Evolutionary conservation across 208 protist genomes (phyloP), one percentile per base, ranked within the genome.

Genomic region (Trypanosoma caninum): DNA sequence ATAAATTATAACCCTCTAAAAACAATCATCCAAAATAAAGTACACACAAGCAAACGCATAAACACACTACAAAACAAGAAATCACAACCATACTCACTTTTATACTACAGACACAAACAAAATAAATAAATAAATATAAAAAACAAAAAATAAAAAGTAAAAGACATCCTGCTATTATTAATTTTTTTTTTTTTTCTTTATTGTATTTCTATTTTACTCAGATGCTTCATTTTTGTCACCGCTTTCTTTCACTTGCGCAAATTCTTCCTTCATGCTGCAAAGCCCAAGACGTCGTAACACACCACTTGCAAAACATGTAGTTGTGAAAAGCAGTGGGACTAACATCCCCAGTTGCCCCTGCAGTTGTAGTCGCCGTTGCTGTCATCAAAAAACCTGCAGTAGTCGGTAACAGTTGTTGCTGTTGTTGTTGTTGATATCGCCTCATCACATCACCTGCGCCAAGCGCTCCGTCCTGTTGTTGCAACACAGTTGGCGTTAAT

Each of bases 291-390:
- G 70, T 69, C 6, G 70, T 64, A 4, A 76, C 51, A 46, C 63
- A 69, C 72, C 72, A 78, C 44, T 78, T 78, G 27, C 57, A 51
- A 27, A 78, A 47, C 59, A 72, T 63, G 45, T 69, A 78, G 31
- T 72, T 66, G 51, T 78, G 56, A 44, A 78, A 71, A 18, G 61
- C 50, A 20, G 72, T 71, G 10, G 72, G 72, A 45, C 53, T 72
- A 1, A 64, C 65, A 57, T 61, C 64, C 20, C 53, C 44, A 14
- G 47, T 0, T 18, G n/a, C 23, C 27, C 20, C 27, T n/a, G 25
- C 7, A 35, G 18, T 3, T 1, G 46, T 40, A 9, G 34, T 3
- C 9, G 40, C 30, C 6, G 18, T 33, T 40, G 27, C 3, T n/a
- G 18, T 40, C 30, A n/a, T n/a, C n/a, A n/a, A n/a, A n/a, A n/a